A percentile compares a stretch with the other conserved stretches of the same genome.
Conservation (phyloP, 2,329 filamentous ascomycete species). For the Colletotrichum cereale region DNA sequence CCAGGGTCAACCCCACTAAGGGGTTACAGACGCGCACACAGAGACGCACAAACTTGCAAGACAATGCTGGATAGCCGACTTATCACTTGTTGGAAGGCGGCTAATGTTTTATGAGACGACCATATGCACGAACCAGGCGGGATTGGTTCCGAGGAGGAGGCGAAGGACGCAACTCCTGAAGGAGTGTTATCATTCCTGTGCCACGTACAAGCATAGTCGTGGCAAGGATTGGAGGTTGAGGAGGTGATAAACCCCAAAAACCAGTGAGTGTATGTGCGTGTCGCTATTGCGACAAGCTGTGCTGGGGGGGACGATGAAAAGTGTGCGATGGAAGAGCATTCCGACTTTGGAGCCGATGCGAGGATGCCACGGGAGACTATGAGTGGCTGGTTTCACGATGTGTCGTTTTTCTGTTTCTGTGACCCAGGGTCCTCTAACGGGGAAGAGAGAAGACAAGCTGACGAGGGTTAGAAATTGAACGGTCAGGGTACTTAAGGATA, state of each 20-base stretch:
- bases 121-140: conserved; percentile 21
- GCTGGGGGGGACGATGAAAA: not conserved
- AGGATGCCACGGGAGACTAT: conserved; percentile 14
- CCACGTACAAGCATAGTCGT: conserved; percentile 32
- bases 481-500: conserved; percentile 24
- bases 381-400: conserved; percentile 31
- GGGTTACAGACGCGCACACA: conserved; percentile 30
- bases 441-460: conserved; percentile 10
- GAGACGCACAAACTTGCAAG: conserved; percentile 30
- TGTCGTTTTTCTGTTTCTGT: conserved; percentile 12
- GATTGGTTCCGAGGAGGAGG: conserved; percentile 6
- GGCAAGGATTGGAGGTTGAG: conserved; percentile 28
- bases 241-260: conserved; percentile 23
- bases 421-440: conserved; percentile 22
- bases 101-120: conserved; percentile 21
- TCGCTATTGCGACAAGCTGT: conserved; percentile 14
- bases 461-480: not conserved
- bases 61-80: conserved; percentile 13
- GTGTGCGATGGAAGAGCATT: conserved; percentile 23
- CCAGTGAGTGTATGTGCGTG: conserved; percentile 12
- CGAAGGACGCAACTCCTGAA: conserved; percentile 34
- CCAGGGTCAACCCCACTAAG: conserved; percentile 21
- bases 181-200: conserved; percentile 19
- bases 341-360: conserved; percentile 18
- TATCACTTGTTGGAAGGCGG: conserved; percentile 14